Evolutionary conservation across 176 grass and related monocot species (phyloP).

Genomic region (Puccinellia tenuiflora): DNA sequence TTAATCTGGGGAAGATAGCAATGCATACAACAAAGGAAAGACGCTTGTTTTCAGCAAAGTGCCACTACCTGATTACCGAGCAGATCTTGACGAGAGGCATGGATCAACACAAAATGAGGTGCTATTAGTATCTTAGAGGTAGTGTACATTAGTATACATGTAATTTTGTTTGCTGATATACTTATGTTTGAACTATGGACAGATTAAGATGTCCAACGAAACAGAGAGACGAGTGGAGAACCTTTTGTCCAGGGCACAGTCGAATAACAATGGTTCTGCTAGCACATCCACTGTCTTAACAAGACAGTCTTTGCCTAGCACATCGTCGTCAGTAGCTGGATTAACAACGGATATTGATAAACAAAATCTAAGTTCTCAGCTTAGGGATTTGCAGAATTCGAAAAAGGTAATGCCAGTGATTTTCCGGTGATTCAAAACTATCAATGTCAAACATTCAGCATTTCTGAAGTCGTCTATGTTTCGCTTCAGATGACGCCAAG

Average conservation of each 20-base stretch:
- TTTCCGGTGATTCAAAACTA: background rate
- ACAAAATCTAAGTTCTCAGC: conserved; percentile 59
- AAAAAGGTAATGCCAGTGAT: conserved; percentile 52
- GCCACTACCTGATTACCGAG: conserved; percentile 91
- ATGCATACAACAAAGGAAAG: conserved; percentile 91
- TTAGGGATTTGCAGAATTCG: conserved; percentile 76
- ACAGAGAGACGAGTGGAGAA: conserved; percentile 85
- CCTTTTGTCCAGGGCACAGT: conserved; percentile 59
- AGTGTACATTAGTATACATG: background rate
- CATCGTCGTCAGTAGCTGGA: conserved; percentile 31
- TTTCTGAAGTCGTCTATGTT: background rate
- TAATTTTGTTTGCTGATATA: conserved; percentile 26
- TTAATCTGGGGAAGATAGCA: conserved; percentile 65
- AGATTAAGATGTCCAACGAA: conserved; percentile 97
- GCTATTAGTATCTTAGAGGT: conserved; percentile 24
- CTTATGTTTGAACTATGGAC: conserved; percentile 34
- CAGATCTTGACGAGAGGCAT: conserved; percentile 90
- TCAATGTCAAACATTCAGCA: background rate
- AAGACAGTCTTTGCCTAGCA: conserved; percentile 33
- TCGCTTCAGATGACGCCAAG: conserved; percentile 51
- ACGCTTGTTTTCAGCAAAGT: conserved; percentile 90
- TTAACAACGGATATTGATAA: conserved; percentile 44
- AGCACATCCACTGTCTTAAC: conserved; percentile 30
- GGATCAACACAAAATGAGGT: conserved; percentile 96
- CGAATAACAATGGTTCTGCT: conserved; percentile 40